Conservation (phyloP, 768 basidiomycete species). For the Auriscalpium vulgare region DNA sequence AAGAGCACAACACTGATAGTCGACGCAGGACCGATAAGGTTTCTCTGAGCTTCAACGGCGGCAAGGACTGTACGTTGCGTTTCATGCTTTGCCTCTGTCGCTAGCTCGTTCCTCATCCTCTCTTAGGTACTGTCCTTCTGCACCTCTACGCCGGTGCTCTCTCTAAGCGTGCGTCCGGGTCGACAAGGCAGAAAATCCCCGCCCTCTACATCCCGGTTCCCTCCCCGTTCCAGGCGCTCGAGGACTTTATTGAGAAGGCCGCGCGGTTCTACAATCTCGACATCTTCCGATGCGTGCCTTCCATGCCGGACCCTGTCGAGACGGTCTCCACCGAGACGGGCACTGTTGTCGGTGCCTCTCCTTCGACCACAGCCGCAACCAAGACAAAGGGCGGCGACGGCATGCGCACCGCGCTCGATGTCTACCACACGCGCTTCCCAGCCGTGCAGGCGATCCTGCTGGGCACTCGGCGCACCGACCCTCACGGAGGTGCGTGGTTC, state of each 20-base stretch:
- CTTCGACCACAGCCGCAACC: slow-evolving; percentile 12
- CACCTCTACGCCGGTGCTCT: slow-evolving; percentile 79
- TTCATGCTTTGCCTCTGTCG: neutral
- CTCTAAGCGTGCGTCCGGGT: slow-evolving; percentile 27
- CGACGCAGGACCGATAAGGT: slow-evolving; percentile 52
- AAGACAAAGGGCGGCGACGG: slow-evolving; percentile 51
- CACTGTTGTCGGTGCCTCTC: slow-evolving; percentile 10
- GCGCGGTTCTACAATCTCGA: slow-evolving; percentile 64
- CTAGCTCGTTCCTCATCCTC: neutral
- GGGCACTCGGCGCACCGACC: slow-evolving; percentile 84
- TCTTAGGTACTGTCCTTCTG: slow-evolving; percentile 84
- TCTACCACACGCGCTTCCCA: slow-evolving; percentile 61
- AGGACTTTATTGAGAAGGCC: slow-evolving; percentile 69
- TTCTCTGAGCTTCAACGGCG: slow-evolving; percentile 95
- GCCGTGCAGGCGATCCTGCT: slow-evolving; percentile 77
- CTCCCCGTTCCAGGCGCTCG: slow-evolving; percentile 79
- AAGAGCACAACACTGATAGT: neutral
- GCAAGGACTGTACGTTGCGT: slow-evolving; percentile 81
- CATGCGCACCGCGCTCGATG: slow-evolving; percentile 72
- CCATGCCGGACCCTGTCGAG: slow-evolving; percentile 31
- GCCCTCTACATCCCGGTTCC: slow-evolving; percentile 86
- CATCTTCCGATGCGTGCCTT: slow-evolving; percentile 49
- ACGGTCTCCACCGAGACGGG: slow-evolving; percentile 33
- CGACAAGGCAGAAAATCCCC: slow-evolving; percentile 39
- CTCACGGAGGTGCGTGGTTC: slow-evolving; percentile 74